phyloP scores from a whole-genome alignment of 306 rosid genomes.

The Ormosia semicastrata region DNA sequence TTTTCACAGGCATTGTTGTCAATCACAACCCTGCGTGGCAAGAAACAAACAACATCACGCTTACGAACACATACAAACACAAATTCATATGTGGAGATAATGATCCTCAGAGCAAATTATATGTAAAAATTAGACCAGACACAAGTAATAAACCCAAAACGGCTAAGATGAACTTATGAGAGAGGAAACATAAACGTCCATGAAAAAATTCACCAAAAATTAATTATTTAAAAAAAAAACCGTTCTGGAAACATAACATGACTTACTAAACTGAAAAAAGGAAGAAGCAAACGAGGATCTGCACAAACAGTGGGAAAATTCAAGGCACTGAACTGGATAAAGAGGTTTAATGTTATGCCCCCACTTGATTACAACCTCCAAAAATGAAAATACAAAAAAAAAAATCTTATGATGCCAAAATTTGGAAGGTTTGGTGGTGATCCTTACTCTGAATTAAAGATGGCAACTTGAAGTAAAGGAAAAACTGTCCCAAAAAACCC shows the following conservation, averaged over 20 bases:
- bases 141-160: not conserved
- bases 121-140: not conserved
- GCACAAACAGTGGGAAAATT: not conserved
- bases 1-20: constrained; percentile 74
- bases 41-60: constrained; percentile 14
- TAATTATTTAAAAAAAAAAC: not conserved
- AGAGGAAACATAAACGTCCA: not conserved
- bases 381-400: not conserved
- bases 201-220: not conserved
- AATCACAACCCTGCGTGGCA: constrained; percentile 80
- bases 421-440: not conserved
- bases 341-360: not conserved
- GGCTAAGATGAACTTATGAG: not conserved
- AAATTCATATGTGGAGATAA: constrained; percentile 22
- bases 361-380: not conserved
- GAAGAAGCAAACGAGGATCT: constrained; percentile 16
- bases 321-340: not conserved
- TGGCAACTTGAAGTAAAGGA: not conserved
- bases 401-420: not conserved
- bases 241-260: not conserved
- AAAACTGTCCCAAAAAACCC: not conserved
- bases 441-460: not conserved
- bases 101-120: not conserved
- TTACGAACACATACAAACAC: not conserved
- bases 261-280: not conserved